phyloP scores from a whole-genome alignment of 73 alveolate species.

The Paramecium sonneborni region DNA sequence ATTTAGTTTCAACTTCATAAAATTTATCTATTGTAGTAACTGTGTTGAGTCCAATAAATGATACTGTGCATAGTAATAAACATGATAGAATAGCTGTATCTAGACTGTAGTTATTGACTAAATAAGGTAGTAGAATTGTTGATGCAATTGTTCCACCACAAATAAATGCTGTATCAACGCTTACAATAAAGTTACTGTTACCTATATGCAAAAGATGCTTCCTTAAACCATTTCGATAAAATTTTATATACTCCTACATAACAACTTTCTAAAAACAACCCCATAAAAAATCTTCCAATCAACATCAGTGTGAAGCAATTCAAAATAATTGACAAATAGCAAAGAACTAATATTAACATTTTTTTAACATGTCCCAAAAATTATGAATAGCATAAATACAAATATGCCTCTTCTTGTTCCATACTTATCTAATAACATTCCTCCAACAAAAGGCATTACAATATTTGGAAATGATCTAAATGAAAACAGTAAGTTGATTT shows the following conservation, averaged over 20 bases:
- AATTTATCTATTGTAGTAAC: too few relatives aligned
- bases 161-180: not conserved
- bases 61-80: not conserved
- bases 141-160: slow-evolving; percentile 6
- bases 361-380: not conserved
- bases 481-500: not conserved
- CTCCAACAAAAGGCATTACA: not conserved
- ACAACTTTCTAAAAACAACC: not conserved
- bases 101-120: not conserved
- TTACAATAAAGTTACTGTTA: too few relatives aligned
- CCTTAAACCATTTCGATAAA: not conserved
- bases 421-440: not conserved
- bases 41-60: too few relatives aligned
- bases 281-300: not conserved
- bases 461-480: not conserved
- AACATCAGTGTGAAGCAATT: not conserved
- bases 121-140: not conserved
- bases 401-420: not conserved
- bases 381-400: not conserved
- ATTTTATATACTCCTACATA: not conserved
- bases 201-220: not conserved
- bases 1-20: not conserved
- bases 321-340: not conserved
- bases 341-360: not conserved
- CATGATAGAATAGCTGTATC: not conserved